Base-by-base conservation (phyloP, 169 alveolate genomes). In the Ichthyophthirius multifiliis region DNA sequence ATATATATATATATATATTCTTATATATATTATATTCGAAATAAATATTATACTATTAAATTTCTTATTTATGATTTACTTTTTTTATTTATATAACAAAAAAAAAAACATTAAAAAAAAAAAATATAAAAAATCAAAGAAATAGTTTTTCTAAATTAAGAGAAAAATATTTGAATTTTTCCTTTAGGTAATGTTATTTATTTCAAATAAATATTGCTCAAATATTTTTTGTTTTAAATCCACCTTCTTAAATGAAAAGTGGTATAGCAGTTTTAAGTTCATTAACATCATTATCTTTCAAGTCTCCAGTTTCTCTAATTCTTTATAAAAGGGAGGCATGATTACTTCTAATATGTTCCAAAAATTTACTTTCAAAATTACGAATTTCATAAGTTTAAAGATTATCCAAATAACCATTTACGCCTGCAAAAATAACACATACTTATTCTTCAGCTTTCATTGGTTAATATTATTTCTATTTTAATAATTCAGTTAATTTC, bases 401-500 rank as follows among this genome's bases (percentile, higher is more conserved):
- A 45, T 83, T 86, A 75, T 92, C 96, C 31, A 92, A 84, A 81
- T 67, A 89, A 45, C 96, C 96, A 75, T 87, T 87, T 39, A 92
- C 94, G 67, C 96, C 96, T 41, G 96, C 94, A 71, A 76, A 92
- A 48, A 92, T 84, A 13, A 92, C 89, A 86, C 92, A 84, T 18
- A 92, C 96, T 82, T 92, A 89, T 80, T 92, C 94, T 77, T 75
- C 88, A 39, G 83, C 82, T 45, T 79, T 75, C 90, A 96, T 89
- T 18, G 98, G 98, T 9, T 91, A 84, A 85, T 93, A 94, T 81
- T 94, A 97, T 46, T 94, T 93, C 83, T 96, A 96, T 89, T 96
- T 96, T 67, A 97, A 90, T 37, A 97, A 89, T 88, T 96, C 99
- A 30, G 99, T 97, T 41, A 98, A 90, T 43, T 95, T 85, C 35